Conservation (phyloP, 495 filamentous ascomycete species). For the Amphirosellinia nigrospora region DNA sequence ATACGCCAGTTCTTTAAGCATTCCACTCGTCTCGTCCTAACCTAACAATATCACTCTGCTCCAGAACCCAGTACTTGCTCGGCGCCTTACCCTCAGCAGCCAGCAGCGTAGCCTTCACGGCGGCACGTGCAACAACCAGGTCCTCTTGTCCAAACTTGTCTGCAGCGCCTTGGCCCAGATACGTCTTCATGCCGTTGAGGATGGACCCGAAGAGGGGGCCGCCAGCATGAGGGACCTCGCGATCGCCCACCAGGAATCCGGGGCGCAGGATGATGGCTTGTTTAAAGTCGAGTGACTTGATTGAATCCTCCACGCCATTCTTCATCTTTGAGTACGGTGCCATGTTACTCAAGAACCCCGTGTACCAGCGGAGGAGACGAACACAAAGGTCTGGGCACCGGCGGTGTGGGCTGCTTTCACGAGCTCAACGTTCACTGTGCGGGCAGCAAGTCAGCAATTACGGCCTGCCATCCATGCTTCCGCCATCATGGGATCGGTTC, state of each 20-base stretch:
- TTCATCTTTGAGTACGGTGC: slow-evolving; percentile 77
- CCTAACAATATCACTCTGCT: slow-evolving; percentile 54
- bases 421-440: slow-evolving; percentile 66
- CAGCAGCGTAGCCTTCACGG: slow-evolving; percentile 61
- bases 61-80: slow-evolving; percentile 55
- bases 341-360: slow-evolving; percentile 38
- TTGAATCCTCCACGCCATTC: slow-evolving; percentile 77
- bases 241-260: slow-evolving; percentile 73
- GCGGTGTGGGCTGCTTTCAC: slow-evolving; percentile 68
- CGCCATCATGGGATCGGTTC: background rate
- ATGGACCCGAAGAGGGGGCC: slow-evolving; percentile 57
- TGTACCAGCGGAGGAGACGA: slow-evolving; percentile 65
- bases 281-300: slow-evolving; percentile 73
- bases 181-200: slow-evolving; percentile 58
- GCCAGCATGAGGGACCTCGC: slow-evolving; percentile 61
- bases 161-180: slow-evolving; percentile 53
- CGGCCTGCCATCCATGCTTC: background rate
- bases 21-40: slow-evolving; percentile 54
- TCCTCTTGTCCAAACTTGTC: slow-evolving; percentile 76
- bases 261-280: slow-evolving; percentile 76
- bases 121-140: slow-evolving; percentile 74
- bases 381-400: slow-evolving; percentile 69
- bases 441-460: background rate
- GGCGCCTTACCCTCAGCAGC: slow-evolving; percentile 55
- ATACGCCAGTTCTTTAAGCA: background rate